Evolutionary conservation across 176 grass and related monocot species (phyloP).

Genomic region (Rhynchospora pubera): DNA sequence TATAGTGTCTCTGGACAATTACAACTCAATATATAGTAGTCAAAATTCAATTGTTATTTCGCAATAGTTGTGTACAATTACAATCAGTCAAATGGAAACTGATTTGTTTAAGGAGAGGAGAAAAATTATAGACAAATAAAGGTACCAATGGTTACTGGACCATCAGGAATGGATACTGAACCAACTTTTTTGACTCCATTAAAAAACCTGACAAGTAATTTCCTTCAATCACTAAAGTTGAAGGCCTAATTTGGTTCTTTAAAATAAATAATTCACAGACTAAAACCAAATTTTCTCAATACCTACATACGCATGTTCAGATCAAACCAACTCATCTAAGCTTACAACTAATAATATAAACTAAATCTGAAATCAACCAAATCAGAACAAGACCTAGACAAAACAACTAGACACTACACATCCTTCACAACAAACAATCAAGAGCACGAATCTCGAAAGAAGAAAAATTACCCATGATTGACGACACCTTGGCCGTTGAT

Average conservation of each 20-base stretch:
- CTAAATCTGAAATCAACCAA: not conserved
- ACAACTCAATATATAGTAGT: not conserved
- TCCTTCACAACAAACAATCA: not conserved
- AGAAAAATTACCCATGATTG: not conserved
- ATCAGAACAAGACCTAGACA: not conserved
- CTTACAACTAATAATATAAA: not conserved
- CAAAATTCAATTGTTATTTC: not conserved
- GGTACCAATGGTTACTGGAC: not conserved
- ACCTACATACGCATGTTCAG: not conserved
- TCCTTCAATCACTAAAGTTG: not conserved
- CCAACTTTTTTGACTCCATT: not conserved
- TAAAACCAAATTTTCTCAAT: not conserved
- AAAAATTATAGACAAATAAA: not conserved
- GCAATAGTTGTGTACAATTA: not conserved
- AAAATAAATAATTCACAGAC: not conserved
- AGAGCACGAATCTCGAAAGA: conserved; percentile 14
- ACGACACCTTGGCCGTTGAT: conserved; percentile 8
- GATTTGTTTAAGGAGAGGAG: not conserved
- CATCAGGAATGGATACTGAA: not conserved
- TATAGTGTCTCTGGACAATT: not conserved
- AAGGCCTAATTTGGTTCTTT: not conserved
- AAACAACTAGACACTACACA: not conserved
- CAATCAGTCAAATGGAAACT: not conserved
- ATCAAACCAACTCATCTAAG: not conserved
- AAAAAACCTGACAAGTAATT: not conserved